Percentiles rank a stretch among this genome's conserved stretches.
These are phyloP conservation scores for Ogataea hybrid DNA, from an alignment of 1,139 yeast genomes.

Conservation along the genomic window DNA sequence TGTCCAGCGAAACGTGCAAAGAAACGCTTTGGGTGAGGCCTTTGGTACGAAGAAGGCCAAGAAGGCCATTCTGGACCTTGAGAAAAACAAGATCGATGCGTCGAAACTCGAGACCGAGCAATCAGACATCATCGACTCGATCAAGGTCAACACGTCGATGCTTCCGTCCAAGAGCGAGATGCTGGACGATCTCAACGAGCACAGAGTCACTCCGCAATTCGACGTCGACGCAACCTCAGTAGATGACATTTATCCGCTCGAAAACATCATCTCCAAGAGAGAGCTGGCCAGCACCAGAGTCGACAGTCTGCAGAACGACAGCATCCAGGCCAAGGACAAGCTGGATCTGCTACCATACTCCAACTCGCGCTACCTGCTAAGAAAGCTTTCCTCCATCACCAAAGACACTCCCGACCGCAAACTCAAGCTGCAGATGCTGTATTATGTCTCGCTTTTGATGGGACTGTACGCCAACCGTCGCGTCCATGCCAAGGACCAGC, in stretches of 20 bases:
- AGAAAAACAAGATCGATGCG: slow-evolving; percentile 82
- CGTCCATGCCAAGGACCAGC: slow-evolving; percentile 54
- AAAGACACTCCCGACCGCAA: slow-evolving; percentile 45
- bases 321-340: slow-evolving; percentile 43
- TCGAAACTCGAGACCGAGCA: slow-evolving; percentile 68
- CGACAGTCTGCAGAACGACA: slow-evolving; percentile 50
- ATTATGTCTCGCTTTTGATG: slow-evolving; percentile 73
- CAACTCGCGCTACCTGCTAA: slow-evolving; percentile 46
- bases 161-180: slow-evolving; percentile 68
- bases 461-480: slow-evolving; percentile 80
- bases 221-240: slow-evolving; percentile 74
- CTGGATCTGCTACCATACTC: slow-evolving; percentile 61
- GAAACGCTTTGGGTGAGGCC: slow-evolving; percentile 88
- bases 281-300: slow-evolving; percentile 69
- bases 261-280: slow-evolving; percentile 62
- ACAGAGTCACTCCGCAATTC: slow-evolving; percentile 82
- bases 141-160: slow-evolving; percentile 64
- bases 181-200: slow-evolving; percentile 53
- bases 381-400: slow-evolving; percentile 42
- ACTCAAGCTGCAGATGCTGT: slow-evolving; percentile 64
- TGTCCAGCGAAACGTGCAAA: slow-evolving; percentile 52
- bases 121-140: slow-evolving; percentile 78
- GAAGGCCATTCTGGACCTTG: slow-evolving; percentile 79
- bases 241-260: slow-evolving; percentile 77
- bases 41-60: slow-evolving; percentile 97